Base-by-base conservation (phyloP, 495 filamentous ascomycete species). In the Corynascus novoguineensis region DNA sequence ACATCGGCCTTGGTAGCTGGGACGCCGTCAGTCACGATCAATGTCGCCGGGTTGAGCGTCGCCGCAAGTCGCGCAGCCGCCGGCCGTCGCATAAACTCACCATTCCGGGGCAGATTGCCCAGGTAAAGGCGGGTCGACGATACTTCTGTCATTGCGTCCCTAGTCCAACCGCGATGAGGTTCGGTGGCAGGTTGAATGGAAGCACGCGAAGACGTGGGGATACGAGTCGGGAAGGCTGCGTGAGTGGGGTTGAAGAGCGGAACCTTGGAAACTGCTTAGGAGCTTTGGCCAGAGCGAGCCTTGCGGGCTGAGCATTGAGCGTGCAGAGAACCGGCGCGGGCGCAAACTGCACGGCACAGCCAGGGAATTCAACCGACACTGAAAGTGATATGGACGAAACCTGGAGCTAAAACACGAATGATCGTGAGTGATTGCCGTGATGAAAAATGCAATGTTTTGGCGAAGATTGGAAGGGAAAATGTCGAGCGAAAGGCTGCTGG, bases 1-100 rank as follows among this genome's bases (percentile, higher is more conserved):
- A 98, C 87, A 68, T 97, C 95, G 71, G 86, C 84, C 77, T 97
- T 97, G 70, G 91, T 96, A 65, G 89, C 92, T 97, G 75, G 72
- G 5, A 52, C 53, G 38, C 42, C 51, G 67, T 64, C 48, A 66
- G 60, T 22, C 15, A 42, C 35, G 17, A 28, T 11, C 9, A 17
- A 10, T 5, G 11, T 24, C 9, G 42, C 48, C 32, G 32, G 29
- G 19, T 14, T n/a, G 51, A 9, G 40, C 28, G 14, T 19, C 19
- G 51, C 40, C 38, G 58, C 15, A 21, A 57, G 54, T 50, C 54
- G n/a, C 37, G 25, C 11, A 32, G 37, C 17, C 17, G 12, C 4
- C n/a, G 9, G 22, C 21, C 44, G 17, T 32, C 38, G 53, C 24
- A 35, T 15, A 11, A 10, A 76, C 91, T 79, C 86, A 97, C 92